Conservation (phyloP, 2,329 filamentous ascomycete genomes). For the Sclerotinia borealis region DNA sequence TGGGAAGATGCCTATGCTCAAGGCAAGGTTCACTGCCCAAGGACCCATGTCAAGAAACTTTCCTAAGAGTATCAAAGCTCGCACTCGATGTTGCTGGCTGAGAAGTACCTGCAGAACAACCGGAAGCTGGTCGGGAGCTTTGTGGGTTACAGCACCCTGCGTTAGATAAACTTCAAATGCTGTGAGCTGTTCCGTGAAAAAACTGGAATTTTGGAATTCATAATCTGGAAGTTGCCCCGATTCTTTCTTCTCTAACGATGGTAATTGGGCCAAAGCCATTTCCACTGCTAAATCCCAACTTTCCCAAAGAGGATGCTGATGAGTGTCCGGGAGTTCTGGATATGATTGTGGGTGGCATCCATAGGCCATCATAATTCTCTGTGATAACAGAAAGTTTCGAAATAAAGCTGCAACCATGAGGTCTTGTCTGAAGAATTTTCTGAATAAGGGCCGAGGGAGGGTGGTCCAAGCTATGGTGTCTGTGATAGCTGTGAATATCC, state of each 20-base stretch:
- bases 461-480: constrained; percentile 99
- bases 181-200: constrained; percentile 94
- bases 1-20: constrained; percentile 97
- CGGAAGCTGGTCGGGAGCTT: constrained; percentile 87
- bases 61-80: constrained; percentile 84
- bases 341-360: constrained; percentile 92
- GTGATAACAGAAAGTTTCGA: constrained; percentile 88
- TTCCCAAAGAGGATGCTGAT: constrained; percentile 90
- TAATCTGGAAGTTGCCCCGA: constrained; percentile 60
- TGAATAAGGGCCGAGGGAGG: constrained; percentile 81
- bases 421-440: constrained; percentile 95
- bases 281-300: constrained; percentile 98
- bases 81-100: constrained; percentile 87
- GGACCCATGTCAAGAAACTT: constrained; percentile 93
- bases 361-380: constrained; percentile 93
- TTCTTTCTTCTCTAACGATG: constrained; percentile 75
- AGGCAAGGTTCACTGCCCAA: constrained; percentile 95
- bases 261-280: constrained; percentile 85
- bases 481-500: constrained; percentile 98
- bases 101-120: constrained; percentile 94
- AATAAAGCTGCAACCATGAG: constrained; percentile 98
- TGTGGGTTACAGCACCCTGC: constrained; percentile 75
- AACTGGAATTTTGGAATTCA: constrained; percentile 88
- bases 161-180: constrained; percentile 94
- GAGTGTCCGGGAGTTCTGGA: constrained; percentile 86